Base-by-base conservation (phyloP, 2,329 filamentous ascomycete species). In the Cladosporium colombiae region DNA sequence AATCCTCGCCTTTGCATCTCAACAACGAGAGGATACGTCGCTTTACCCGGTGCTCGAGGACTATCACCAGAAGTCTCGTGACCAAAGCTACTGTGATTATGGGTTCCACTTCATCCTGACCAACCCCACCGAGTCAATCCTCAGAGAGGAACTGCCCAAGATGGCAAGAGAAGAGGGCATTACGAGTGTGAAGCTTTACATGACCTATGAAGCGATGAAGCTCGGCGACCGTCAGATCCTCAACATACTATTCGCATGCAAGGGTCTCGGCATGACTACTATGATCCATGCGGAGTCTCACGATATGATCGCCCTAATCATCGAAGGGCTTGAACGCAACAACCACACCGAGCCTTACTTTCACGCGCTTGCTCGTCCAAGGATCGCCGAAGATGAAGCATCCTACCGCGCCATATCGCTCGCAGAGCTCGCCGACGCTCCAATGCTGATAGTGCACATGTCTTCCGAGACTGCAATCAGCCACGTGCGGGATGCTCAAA, bases 1-100 rank as follows among this genome's bases (percentile, higher is more conserved):
- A 0, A 78, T 88, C 16, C 74, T 88, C 8, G 79, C 84, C 0
- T 88, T 89, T 73, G 86, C 85, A 0, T 81, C 82, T 4, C 85
- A 87, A 71, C 76, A 78, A 46, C 81, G 81, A n/a, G 69, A 74
- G 1, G 78, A 84, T 18, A 74, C 77, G 7, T 82, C 79, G 1
- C 73, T 87, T 2, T 74, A 82, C 23, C 75, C 79, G 1, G 81
- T 81, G 0, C 72, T 87, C 1, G 74, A 79, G 56, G 77, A 80
- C n/a, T 83, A 85, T 59, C 81, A 85, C 64, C 71, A 72, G 5
- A 77, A 79, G 21, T 81, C 85, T 0, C 68, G 66, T 1, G 78
- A 75, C 16, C 80, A 82, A 50, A 80, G 78, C 65, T 86, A 85
- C 71, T 83, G 82, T 68, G 85, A 88, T 74, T 88, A 88, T 71